Evolutionary conservation across 306 rosid genomes (phyloP).

Genomic region (Vigna trinervia): DNA sequence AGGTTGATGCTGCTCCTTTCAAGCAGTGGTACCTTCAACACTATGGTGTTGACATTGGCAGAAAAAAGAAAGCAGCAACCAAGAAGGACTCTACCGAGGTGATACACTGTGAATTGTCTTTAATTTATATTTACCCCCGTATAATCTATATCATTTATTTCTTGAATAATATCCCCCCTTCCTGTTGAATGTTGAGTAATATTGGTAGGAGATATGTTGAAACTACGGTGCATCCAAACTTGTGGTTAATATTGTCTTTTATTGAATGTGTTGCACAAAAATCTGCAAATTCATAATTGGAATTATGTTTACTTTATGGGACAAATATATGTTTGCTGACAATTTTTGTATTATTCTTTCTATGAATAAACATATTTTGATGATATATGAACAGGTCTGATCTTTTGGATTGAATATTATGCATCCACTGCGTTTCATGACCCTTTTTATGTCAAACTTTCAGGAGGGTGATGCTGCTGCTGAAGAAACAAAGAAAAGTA

Average conservation of each 20-base stretch:
- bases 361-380: background rate
- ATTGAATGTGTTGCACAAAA: too few relatives aligned
- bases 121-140: too few relatives aligned
- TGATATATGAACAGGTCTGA: background rate
- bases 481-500: slow-evolving; percentile 56
- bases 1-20: slow-evolving; percentile 68
- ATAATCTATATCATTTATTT: background rate
- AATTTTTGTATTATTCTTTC: background rate
- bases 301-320: background rate
- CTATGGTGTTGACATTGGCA: slow-evolving; percentile 62
- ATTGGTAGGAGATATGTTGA: background rate
- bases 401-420: background rate
- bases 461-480: slow-evolving; percentile 51
- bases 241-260: background rate
- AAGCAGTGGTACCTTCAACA: slow-evolving; percentile 74
- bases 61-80: slow-evolving; percentile 55
- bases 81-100: slow-evolving; percentile 60
- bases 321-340: background rate
- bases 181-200: background rate
- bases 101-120: background rate
- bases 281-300: background rate
- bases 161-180: background rate
- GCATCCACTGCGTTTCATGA: background rate
- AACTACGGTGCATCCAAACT: background rate
- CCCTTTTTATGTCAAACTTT: background rate